Base-by-base conservation (phyloP, 1,284 basidiomycete species). In the Ustilago tritici region DNA sequence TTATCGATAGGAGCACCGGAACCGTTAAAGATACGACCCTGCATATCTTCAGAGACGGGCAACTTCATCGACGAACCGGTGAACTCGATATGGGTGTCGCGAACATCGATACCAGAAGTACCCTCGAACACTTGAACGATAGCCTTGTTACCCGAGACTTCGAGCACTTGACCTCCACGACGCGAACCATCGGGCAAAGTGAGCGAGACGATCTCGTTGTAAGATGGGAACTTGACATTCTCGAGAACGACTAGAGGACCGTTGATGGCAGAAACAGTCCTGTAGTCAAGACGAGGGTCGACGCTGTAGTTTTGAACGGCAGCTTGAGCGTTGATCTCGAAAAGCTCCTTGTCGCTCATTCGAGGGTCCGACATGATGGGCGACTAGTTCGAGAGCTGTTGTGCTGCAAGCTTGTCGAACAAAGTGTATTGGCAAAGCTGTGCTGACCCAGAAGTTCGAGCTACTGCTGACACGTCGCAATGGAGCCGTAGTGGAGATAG, bases 201-300 rank as follows among this genome's bases (percentile, higher is more conserved):
- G 76, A 99, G 89, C 83, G 93, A 92, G 38, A 99, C 97, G 82
- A 98, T 99, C 89, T 99, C 97, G 87, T 99, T 99, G 90, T 98
- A 99, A n/a, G 95, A 95, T 5, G 96, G 93, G 88, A 99, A 99
- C 79, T 98, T 98, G 90, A 99, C 97, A 87, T 99, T 98, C 88
- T 99, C 97, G 76, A 99, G 89, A 17, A 99, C 92, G 70, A 99
- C 97, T 61, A 99, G 90, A 57, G 87, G 86, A 56, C 95, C 95
- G 86, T 98, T 98, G 87, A 98, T 93, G 75, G 94, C 95, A 84
- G 94, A 94, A 63, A 98, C 95, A 50, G 95, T 97, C 71, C 94
- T 91, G 88, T 98, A 98, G 88, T 98, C 95, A 79, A 98, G 89
- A 87, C 95, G 93, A 55, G 95, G 96, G 82, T 98, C 88, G 71